Base-by-base conservation (phyloP, 345 rosid species). In the Leavenworthia alabamica region DNA sequence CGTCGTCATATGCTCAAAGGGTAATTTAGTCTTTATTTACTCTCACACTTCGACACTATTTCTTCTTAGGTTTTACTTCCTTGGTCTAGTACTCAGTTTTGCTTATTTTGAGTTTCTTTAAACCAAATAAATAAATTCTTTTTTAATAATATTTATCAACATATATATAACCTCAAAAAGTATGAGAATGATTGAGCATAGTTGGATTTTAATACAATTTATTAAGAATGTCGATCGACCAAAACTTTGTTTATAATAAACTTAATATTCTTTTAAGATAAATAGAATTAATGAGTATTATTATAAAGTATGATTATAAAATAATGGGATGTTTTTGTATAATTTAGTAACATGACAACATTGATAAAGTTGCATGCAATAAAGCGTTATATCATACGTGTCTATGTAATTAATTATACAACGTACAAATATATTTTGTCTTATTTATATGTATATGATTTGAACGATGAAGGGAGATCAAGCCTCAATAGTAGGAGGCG, bases 1-100 rank as follows among this genome's bases (percentile, higher is more conserved):
- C 98, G 1, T 66, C 86, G 55, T 79, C 91, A n/a, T 88, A 91
- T 75, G 84, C 84, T 55, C 98, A 86, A 76, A 84, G 98, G 91
- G 98, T 88, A 72, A 48, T 13, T 57, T 42, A 60, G 79, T 71
- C 37, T 35, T 62, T 46, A 4, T 4, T 3, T 31, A 4, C 27
- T 31, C 39, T 24, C 10, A 35, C 39, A 35, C 14, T 35, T 35
- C 6, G 14, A 35, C n/a, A n/a, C n/a, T n/a, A n/a, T n/a, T n/a
- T 36, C 7, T 36, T 12, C 40, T 12, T 35, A 35, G 22, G 40
- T 2, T 5, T 56, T 37, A 26, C 70, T 45, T 44, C 55, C 52
- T 47, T 56, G 37, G 35, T 31, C 23, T 65, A 55, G 27, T 54
- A n/a, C n/a, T 17, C 33, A 35, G 22, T 35, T 55, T 27, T 46